Percentiles rank a stretch among this genome's conserved stretches.
phyloP scores from a whole-genome alignment of 2,329 filamentous ascomycete species.

The Aspergillus novoparasiticus region DNA sequence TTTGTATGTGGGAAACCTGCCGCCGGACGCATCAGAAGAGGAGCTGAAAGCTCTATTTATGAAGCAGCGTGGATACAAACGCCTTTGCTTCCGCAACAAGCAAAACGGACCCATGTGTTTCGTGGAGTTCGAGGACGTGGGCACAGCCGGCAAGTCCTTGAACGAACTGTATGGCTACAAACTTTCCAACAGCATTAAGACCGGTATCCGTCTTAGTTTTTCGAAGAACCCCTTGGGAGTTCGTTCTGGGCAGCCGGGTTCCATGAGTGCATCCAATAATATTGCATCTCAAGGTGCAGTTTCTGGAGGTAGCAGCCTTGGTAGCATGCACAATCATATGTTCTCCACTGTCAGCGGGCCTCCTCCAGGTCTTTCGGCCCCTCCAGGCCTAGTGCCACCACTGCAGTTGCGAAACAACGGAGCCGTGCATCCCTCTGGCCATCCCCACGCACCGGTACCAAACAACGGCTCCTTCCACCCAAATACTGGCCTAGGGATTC shows the following conservation, averaged over 20 bases:
- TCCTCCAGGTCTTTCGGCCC: constrained; percentile 76
- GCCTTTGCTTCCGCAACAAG: constrained; percentile 92
- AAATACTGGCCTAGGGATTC: constrained; percentile 43
- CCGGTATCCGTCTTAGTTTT: constrained; percentile 92
- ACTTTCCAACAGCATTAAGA: constrained; percentile 89
- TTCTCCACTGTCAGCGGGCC: constrained; percentile 74
- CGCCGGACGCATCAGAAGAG: constrained; percentile 89
- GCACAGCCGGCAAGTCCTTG: constrained; percentile 87
- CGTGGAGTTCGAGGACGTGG: constrained; percentile 94
- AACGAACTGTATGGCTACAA: constrained; percentile 85
- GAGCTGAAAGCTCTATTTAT: constrained; percentile 93
- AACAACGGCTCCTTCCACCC: constrained; percentile 37
- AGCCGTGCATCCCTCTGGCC: constrained; percentile 33
- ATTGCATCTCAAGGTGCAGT: constrained; percentile 56
- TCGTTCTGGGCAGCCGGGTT: constrained; percentile 70
- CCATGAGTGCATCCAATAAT: constrained; percentile 53
- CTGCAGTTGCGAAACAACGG: constrained; percentile 37
- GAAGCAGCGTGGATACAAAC: constrained; percentile 91
- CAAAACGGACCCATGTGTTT: constrained; percentile 98
- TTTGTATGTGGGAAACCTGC: constrained; percentile 95
- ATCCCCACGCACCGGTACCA: constrained; percentile 31
- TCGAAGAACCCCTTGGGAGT: constrained; percentile 97
- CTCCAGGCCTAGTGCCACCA: constrained; percentile 65
- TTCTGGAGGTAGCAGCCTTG: constrained; percentile 59
- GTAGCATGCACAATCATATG: constrained; percentile 58